Evolutionary conservation across 163 green algal species (phyloP).

Genomic region (Scenedesmus sp.): DNA sequence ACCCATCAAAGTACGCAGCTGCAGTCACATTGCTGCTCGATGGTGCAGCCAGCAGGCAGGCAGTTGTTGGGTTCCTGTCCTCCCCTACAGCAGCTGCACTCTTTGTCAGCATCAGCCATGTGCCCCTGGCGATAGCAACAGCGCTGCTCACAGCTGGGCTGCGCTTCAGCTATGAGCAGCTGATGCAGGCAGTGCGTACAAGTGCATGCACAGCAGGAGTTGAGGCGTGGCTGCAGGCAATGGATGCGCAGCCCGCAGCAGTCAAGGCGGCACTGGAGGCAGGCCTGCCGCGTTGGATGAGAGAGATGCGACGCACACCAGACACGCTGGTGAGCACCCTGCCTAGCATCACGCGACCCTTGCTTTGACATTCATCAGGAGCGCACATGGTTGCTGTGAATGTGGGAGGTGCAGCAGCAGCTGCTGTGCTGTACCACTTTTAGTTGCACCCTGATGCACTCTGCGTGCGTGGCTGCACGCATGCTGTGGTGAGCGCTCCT

Average conservation of each 20-base stretch:
- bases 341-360: too few species aligned
- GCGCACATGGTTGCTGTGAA: too few species aligned
- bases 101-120: background rate
- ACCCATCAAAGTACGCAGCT: too few species aligned
- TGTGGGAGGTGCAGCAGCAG: too few species aligned
- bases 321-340: background rate
- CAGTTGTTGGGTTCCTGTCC: background rate
- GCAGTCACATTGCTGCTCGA: too few species aligned
- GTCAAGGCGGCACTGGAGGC: background rate
- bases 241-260: background rate
- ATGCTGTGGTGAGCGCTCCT: too few species aligned
- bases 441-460: too few species aligned
- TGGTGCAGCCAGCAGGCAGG: too few species aligned
- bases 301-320: background rate
- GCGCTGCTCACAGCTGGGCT: background rate
- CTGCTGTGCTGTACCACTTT: too few species aligned
- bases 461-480: too few species aligned
- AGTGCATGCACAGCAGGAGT: background rate
- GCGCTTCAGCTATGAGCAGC: background rate
- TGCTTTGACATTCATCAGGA: too few species aligned
- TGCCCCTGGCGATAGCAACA: background rate
- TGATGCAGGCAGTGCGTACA: background rate
- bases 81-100: background rate
- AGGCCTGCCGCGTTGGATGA: too few species aligned
- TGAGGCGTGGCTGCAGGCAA: background rate